These are phyloP conservation scores for Thielaviopsis punctulata DNA, from an alignment of 2,329 filamentous ascomycete species.

Conservation along the genomic window DNA sequence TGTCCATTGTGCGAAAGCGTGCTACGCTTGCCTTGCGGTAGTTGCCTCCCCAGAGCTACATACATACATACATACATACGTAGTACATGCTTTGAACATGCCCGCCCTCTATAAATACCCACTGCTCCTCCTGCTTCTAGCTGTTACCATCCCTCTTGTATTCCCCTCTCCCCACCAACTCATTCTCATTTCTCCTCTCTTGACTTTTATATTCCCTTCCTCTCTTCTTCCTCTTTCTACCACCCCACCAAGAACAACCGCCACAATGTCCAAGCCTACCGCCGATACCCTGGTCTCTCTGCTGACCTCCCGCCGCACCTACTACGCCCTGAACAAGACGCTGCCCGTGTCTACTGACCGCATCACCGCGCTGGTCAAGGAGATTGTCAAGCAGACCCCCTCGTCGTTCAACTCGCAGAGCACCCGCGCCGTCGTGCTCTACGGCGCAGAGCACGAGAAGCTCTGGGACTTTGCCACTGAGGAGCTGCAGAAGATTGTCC, in stretches of 20 bases:
- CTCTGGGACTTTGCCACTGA: constrained; percentile 63
- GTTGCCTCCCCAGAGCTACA: neutral
- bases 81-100: too few species aligned
- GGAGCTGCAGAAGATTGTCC: constrained; percentile 49
- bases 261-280: constrained; percentile 26
- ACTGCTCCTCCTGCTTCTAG: constrained; percentile 4
- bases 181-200: constrained; percentile 2
- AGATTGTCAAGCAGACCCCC: constrained; percentile 52
- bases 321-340: constrained; percentile 51
- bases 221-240: neutral
- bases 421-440: constrained; percentile 59
- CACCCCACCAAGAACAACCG: constrained; percentile 13
- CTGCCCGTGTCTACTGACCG: constrained; percentile 37
- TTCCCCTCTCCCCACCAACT: constrained; percentile 1
- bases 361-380: constrained; percentile 47
- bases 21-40: too few species aligned
- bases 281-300: constrained; percentile 37
- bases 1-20: neutral
- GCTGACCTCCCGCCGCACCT: constrained; percentile 49
- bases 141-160: neutral
- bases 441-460: constrained; percentile 69
- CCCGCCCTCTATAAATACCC: constrained; percentile 9
- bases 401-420: constrained; percentile 81
- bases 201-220: neutral
- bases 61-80: neutral